These are phyloP conservation scores for Theobroma cacao DNA, from an alignment of 345 rosid genomes.

Conservation along the genomic window DNA sequence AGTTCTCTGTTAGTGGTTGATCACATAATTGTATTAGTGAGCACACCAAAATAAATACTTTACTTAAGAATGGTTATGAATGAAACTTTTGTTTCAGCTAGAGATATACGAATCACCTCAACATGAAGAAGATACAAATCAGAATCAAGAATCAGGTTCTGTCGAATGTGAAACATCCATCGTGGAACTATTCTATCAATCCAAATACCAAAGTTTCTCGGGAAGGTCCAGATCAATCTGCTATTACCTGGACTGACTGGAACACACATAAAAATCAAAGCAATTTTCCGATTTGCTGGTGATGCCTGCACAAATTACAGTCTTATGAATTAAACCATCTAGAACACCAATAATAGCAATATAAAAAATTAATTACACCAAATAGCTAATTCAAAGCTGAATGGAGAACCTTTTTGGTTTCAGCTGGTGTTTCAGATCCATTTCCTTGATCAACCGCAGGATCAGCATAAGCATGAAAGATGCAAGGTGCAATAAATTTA, in stretches of 20 bases:
- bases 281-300: slow-evolving; percentile 27
- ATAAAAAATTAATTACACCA: neutral
- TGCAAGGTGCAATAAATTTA: slow-evolving; percentile 68
- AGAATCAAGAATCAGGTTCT: slow-evolving; percentile 80
- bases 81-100: neutral
- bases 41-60: neutral
- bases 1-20: neutral
- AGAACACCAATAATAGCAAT: neutral
- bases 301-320: slow-evolving; percentile 20
- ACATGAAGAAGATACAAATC: slow-evolving; percentile 84
- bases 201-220: slow-evolving; percentile 65
- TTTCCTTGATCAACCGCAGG: slow-evolving; percentile 35
- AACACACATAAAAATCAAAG: slow-evolving; percentile 76
- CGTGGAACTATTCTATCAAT: slow-evolving; percentile 74
- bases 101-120: slow-evolving; percentile 45
- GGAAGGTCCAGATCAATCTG: slow-evolving; percentile 82
- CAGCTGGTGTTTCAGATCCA: slow-evolving; percentile 38
- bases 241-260: slow-evolving; percentile 92
- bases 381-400: neutral
- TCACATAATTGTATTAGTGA: neutral
- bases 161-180: slow-evolving; percentile 81
- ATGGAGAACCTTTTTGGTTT: slow-evolving; percentile 37
- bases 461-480: slow-evolving; percentile 51
- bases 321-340: neutral
- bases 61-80: neutral